Percentiles rank a stretch among this genome's conserved stretches.
Evolutionary conservation across 495 filamentous ascomycete species (phyloP).

Genomic region (Xylaria sp.): DNA sequence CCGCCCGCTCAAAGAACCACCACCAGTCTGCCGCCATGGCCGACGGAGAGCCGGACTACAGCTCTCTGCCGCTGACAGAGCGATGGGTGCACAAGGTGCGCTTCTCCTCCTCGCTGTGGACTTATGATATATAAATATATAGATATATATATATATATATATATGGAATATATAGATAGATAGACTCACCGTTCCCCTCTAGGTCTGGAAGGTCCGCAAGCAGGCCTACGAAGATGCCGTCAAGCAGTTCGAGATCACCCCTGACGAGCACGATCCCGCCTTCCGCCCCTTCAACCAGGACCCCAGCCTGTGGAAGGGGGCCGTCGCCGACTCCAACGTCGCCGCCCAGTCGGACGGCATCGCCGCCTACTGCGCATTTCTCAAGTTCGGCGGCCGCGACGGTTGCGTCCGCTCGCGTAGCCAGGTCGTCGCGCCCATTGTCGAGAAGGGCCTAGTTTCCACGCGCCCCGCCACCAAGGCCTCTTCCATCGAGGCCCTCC

Average conservation of each 20-base stretch:
- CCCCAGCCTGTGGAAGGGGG: slow-evolving; percentile 86
- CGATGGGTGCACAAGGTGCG: slow-evolving; percentile 87
- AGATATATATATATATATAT: too few species aligned
- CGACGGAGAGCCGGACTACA: slow-evolving; percentile 82
- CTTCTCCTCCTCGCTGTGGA: neutral
- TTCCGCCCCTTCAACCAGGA: slow-evolving; percentile 89
- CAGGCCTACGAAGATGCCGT: slow-evolving; percentile 92
- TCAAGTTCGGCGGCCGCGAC: slow-evolving; percentile 84
- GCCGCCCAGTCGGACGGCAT: slow-evolving; percentile 96
- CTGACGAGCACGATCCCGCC: slow-evolving; percentile 84
- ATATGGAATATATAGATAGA: too few species aligned
- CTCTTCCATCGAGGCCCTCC: slow-evolving; percentile 81
- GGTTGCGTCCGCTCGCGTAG: slow-evolving; percentile 81
- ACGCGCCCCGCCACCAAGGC: slow-evolving; percentile 87
- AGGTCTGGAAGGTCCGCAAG: slow-evolving; percentile 98
- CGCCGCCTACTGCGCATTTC: slow-evolving; percentile 82
- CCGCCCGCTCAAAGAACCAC: slow-evolving; percentile 9
- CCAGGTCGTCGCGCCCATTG: slow-evolving; percentile 75
- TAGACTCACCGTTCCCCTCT: neutral
- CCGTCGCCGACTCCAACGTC: slow-evolving; percentile 94
- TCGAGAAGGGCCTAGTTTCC: slow-evolving; percentile 90
- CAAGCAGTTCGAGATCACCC: slow-evolving; percentile 81
- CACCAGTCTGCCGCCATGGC: slow-evolving; percentile 57
- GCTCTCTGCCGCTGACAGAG: slow-evolving; percentile 78
- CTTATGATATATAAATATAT: too few species aligned